phyloP scores from a whole-genome alignment of 257 asterid genomes.

The Nicotiana obtusifolia region DNA sequence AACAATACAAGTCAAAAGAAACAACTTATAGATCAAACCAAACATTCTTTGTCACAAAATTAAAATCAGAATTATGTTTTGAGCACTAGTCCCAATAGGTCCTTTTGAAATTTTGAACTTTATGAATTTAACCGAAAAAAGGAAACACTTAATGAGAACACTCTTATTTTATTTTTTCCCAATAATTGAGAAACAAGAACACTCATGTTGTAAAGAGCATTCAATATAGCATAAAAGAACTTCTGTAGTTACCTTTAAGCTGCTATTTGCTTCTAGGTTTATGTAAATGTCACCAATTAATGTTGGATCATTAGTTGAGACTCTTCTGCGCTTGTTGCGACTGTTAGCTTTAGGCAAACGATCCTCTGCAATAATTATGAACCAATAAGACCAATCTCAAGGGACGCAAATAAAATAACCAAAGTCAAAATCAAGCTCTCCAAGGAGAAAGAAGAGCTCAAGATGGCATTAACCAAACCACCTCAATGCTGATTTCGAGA shows the following conservation, averaged over 20 bases:
- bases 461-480: background rate
- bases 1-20: background rate
- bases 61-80: background rate
- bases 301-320: slow-evolving; percentile 37
- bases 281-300: slow-evolving; percentile 43
- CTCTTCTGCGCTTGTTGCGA: slow-evolving; percentile 55
- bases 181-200: background rate
- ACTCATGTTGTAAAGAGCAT: background rate
- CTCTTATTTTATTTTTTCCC: background rate
- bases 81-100: background rate
- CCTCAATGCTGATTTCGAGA: background rate
- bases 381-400: slow-evolving; percentile 9
- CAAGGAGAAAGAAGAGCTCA: slow-evolving; percentile 1
- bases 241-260: slow-evolving; percentile 38
- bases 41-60: background rate
- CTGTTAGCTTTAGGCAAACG: slow-evolving; percentile 18
- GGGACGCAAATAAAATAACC: slow-evolving; percentile 7
- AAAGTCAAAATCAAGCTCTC: background rate
- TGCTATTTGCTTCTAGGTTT: slow-evolving; percentile 59
- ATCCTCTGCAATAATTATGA: slow-evolving; percentile 46
- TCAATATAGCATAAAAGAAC: background rate
- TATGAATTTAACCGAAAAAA: background rate
- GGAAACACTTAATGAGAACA: background rate
- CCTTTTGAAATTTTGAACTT: background rate
- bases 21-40: background rate